These are phyloP conservation scores for Pythium periplocum DNA, from an alignment of 352 stramenopile genomes.

Conservation along the genomic window DNA sequence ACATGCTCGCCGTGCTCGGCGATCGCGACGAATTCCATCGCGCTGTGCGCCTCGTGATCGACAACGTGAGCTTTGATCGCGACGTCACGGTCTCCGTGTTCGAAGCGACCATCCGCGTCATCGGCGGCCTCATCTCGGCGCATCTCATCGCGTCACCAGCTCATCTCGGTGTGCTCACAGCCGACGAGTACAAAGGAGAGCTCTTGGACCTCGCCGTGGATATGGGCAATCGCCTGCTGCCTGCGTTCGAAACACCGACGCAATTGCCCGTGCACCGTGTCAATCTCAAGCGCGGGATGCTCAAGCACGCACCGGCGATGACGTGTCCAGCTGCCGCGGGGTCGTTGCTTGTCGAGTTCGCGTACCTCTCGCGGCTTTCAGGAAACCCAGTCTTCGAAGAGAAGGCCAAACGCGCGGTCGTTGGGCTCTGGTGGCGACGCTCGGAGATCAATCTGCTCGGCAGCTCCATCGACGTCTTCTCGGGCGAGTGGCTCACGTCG, in stretches of 20 bases:
- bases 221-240: constrained; percentile 92
- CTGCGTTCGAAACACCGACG: constrained; percentile 96
- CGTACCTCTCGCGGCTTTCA: constrained; percentile 88
- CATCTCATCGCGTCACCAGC: constrained; percentile 78
- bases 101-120: constrained; percentile 90
- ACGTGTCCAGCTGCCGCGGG: constrained; percentile 94
- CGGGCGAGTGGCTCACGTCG: constrained; percentile 72
- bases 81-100: constrained; percentile 92
- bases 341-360: constrained; percentile 96
- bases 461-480: constrained; percentile 92
- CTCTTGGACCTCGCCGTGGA: constrained; percentile 93
- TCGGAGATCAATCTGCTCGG: constrained; percentile 90
- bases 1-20: constrained; percentile 86
- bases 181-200: constrained; percentile 88
- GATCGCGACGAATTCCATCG: constrained; percentile 72
- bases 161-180: constrained; percentile 45
- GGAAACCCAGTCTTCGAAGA: constrained; percentile 51
- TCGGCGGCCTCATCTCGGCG: constrained; percentile 88
- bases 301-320: constrained; percentile 74
- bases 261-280: constrained; percentile 94
- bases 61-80: constrained; percentile 71
- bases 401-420: constrained; percentile 50
- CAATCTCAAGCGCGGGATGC: constrained; percentile 84
- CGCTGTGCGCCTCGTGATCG: constrained; percentile 57
- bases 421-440: constrained; percentile 73